Evolutionary conservation across 73 alveolate species (phyloP).

Genomic region (Tetrahymena thermophila): DNA sequence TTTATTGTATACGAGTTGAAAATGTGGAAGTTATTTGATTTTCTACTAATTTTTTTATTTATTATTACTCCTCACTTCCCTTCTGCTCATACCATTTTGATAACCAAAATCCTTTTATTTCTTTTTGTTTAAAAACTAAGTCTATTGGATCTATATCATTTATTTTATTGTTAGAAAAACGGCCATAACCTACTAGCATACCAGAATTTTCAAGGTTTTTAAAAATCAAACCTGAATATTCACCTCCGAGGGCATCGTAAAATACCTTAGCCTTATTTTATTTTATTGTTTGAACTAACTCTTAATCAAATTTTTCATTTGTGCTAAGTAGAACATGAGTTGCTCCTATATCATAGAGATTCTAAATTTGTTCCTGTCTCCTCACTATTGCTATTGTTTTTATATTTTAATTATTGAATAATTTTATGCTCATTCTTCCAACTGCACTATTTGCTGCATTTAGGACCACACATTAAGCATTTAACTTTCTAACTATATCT

Average conservation of each 20-base stretch:
- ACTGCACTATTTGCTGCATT: neutral
- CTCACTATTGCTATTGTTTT: neutral
- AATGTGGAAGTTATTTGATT: neutral
- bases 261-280: neutral
- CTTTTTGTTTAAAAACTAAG: neutral
- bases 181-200: neutral
- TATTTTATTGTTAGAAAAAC: neutral
- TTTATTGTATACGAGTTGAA: neutral
- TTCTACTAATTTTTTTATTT: neutral
- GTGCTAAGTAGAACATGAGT: constrained; percentile 2
- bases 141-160: neutral
- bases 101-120: neutral
- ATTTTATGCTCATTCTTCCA: neutral
- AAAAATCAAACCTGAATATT: neutral
- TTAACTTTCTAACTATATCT: neutral
- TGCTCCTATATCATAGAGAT: neutral
- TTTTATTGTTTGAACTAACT: neutral
- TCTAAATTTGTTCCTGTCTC: neutral
- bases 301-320: neutral
- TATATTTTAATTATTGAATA: neutral
- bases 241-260: neutral
- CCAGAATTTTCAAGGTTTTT: neutral
- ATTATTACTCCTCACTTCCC: neutral
- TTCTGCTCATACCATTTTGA: neutral
- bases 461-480: neutral